A percentile compares a stretch with the other conserved stretches of the same genome.
These are phyloP conservation scores for Diaporthe ilicicola DNA, from an alignment of 2,329 filamentous ascomycete genomes.

Conservation along the genomic window DNA sequence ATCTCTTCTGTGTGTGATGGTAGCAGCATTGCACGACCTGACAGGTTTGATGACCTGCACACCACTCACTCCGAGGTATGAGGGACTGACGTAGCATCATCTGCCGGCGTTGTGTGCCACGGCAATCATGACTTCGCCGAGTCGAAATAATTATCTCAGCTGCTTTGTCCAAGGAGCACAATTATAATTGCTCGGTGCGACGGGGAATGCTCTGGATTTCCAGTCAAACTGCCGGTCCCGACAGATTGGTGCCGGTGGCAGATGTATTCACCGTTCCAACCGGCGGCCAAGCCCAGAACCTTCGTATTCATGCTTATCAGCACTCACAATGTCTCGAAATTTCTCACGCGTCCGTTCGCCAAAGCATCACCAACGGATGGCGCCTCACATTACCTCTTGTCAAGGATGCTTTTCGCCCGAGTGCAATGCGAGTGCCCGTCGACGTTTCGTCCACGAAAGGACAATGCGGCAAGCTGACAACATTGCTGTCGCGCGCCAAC, in stretches of 20 bases:
- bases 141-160: neutral
- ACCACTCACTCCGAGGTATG: neutral
- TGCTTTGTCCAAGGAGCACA: neutral
- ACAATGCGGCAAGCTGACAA: slow-evolving; percentile 24
- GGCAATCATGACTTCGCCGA: neutral
- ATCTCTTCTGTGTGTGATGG: neutral
- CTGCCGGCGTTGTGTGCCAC: neutral
- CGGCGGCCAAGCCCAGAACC: neutral
- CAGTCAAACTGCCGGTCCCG: neutral
- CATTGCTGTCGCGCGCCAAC: neutral
- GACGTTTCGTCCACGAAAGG: neutral
- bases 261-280: neutral
- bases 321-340: slow-evolving; percentile 15
- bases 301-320: slow-evolving; percentile 19
- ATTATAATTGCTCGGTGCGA: neutral
- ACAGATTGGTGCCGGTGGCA: neutral
- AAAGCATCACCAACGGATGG: neutral
- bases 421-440: slow-evolving; percentile 11
- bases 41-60: neutral
- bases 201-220: neutral
- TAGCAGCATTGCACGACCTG: neutral
- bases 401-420: neutral
- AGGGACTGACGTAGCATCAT: neutral
- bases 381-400: neutral
- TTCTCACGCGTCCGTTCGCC: neutral